phyloP scores from a whole-genome alignment of 2,329 filamentous ascomycete genomes.

The Calonectria hongkongensis region DNA sequence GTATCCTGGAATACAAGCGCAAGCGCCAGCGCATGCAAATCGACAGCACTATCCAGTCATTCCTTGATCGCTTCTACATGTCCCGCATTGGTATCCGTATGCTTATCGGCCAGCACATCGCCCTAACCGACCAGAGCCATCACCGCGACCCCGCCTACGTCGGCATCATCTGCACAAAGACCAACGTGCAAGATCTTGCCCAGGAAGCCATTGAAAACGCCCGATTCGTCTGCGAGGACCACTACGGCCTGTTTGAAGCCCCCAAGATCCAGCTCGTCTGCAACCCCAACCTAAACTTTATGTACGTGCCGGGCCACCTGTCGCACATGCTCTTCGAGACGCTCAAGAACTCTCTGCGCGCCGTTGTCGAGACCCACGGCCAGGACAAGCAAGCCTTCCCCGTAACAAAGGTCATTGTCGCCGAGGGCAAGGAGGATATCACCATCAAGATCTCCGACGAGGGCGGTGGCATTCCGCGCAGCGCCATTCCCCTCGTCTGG shows the following conservation, averaged over 20 bases:
- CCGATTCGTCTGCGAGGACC: constrained; percentile 98
- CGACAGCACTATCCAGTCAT: constrained; percentile 96
- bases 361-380: constrained; percentile 96
- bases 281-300: constrained; percentile 95
- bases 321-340: constrained; percentile 99
- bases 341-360: constrained; percentile 97
- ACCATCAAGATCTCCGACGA: constrained; percentile 99
- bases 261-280: constrained; percentile 98
- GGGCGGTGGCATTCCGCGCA: constrained; percentile 94
- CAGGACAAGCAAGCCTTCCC: constrained; percentile 97
- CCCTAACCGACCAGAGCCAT: constrained; percentile 93
- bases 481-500: constrained; percentile 97
- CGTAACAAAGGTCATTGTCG: constrained; percentile 97
- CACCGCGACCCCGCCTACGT: constrained; percentile 95
- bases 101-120: constrained; percentile 99
- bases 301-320: constrained; percentile 99
- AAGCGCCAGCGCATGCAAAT: constrained; percentile 98
- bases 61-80: constrained; percentile 99
- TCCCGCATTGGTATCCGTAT: constrained; percentile 99
- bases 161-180: constrained; percentile 99
- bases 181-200: constrained; percentile 94
- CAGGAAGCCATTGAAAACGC: constrained; percentile 99
- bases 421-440: constrained; percentile 98
- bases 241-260: constrained; percentile 97
- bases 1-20: constrained; percentile 98